A percentile compares a stretch with the other conserved stretches of the same genome.
Conservation (phyloP, 2,329 filamentous ascomycete genomes). For the Neocucurbitaria cava region DNA sequence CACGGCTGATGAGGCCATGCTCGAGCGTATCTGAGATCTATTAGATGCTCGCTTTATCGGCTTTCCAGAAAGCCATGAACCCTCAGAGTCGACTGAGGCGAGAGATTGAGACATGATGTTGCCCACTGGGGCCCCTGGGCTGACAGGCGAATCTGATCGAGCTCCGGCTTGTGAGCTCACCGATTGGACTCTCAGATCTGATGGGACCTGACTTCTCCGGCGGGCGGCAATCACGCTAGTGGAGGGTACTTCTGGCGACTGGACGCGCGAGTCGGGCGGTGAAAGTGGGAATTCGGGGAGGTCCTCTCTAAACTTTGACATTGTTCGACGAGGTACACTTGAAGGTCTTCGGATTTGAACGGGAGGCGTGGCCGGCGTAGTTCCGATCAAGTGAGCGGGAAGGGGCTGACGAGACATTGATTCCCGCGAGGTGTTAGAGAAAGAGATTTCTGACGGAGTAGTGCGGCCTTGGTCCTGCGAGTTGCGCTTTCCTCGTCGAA, state of each 20-base stretch:
- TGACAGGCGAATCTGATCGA: slow-evolving; percentile 54
- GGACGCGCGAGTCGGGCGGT: slow-evolving; percentile 81
- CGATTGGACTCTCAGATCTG: slow-evolving; percentile 39
- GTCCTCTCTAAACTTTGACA: slow-evolving; percentile 92
- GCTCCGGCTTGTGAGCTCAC: slow-evolving; percentile 27
- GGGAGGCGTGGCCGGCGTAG: slow-evolving; percentile 45
- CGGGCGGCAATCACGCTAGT: slow-evolving; percentile 51
- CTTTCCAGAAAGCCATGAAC: slow-evolving; percentile 90
- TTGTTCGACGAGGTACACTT: slow-evolving; percentile 75
- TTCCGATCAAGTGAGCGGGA: slow-evolving; percentile 56
- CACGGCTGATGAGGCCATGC: slow-evolving; percentile 51
- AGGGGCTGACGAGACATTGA: slow-evolving; percentile 71
- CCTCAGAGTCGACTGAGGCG: slow-evolving; percentile 94
- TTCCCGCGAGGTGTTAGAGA: slow-evolving; percentile 89
- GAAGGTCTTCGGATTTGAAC: slow-evolving; percentile 56
- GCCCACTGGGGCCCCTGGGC: slow-evolving; percentile 36
- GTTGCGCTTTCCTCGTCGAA: slow-evolving; percentile 67
- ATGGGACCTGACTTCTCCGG: slow-evolving; percentile 47
- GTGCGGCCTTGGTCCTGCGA: slow-evolving; percentile 58
- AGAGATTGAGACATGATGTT: slow-evolving; percentile 76
- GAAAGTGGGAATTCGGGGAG: slow-evolving; percentile 85
- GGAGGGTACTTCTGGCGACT: slow-evolving; percentile 73
- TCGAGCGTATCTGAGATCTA: slow-evolving; percentile 55
- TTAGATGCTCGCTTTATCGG: slow-evolving; percentile 58
- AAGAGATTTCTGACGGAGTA: slow-evolving; percentile 70